phyloP scores from a whole-genome alignment of 768 basidiomycete species.

The Amanita thiersii region DNA sequence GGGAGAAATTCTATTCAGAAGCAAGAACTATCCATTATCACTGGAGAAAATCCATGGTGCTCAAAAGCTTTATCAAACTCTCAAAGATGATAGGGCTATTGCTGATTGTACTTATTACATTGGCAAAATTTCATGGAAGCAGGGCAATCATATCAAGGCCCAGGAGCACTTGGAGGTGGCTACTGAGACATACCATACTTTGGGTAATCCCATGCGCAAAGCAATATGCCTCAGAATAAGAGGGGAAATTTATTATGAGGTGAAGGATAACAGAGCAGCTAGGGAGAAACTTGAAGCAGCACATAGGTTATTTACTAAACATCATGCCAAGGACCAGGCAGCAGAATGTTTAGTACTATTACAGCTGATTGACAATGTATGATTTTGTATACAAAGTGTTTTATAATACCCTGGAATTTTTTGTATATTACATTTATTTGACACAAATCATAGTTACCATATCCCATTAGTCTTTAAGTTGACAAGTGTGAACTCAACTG shows the following conservation, averaged over 20 bases:
- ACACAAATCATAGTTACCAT: too few species aligned
- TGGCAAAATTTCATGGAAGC: neutral
- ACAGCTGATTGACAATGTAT: neutral
- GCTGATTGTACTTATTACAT: neutral
- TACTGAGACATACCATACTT: neutral
- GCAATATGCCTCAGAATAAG: neutral
- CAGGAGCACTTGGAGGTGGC: neutral
- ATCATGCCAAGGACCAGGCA: neutral
- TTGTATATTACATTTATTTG: too few species aligned
- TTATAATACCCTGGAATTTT: neutral
- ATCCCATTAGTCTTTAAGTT: too few species aligned
- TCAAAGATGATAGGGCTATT: neutral
- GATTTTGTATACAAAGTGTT: neutral
- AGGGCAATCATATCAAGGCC: neutral
- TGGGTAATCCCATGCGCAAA: neutral
- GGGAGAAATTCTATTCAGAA: neutral
- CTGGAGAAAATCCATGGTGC: neutral
- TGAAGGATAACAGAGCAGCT: neutral
- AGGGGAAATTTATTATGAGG: neutral
- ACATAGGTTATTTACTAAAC: neutral
- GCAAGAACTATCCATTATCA: neutral
- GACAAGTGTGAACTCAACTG: too few species aligned
- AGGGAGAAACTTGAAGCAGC: neutral
- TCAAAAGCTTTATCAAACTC: neutral
- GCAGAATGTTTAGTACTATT: neutral